Percentiles rank a stretch among this genome's conserved stretches.
Conservation (phyloP, 140 eudicot species). For the Bidens hawaiensis region DNA sequence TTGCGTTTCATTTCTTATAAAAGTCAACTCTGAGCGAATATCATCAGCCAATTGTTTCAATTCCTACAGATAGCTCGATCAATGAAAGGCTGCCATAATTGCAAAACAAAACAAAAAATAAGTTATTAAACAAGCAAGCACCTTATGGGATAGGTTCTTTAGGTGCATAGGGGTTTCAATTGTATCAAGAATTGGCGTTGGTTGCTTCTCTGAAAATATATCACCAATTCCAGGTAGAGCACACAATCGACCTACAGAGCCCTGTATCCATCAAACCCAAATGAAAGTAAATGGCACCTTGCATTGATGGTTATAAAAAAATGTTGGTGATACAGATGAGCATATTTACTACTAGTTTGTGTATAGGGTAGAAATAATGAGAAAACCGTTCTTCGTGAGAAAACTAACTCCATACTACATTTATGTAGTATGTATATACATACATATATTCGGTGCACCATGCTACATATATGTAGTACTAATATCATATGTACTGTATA, state of each 20-base stretch:
- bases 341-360: not conserved
- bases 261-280: constrained; percentile 40
- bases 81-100: constrained; percentile 6
- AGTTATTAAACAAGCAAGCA: constrained; percentile 25
- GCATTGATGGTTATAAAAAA: not conserved
- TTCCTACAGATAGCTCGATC: constrained; percentile 48
- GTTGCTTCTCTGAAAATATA: constrained; percentile 47
- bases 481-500: no score
- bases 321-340: not conserved
- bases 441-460: no score
- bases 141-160: constrained; percentile 76
- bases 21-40: constrained; percentile 67
- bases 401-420: no score
- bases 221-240: constrained; percentile 50
- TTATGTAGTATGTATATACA: no score
- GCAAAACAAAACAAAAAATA: constrained; percentile 8
- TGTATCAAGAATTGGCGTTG: constrained; percentile 86
- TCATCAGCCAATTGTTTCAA: constrained; percentile 81
- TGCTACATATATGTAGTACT: no score
- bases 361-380: no score
- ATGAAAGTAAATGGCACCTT: not conserved
- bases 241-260: constrained; percentile 29
- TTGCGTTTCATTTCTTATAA: constrained; percentile 52
- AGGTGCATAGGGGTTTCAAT: constrained; percentile 77
- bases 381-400: no score